Base-by-base conservation (phyloP, 768 basidiomycete species). In the Suillus luteus region DNA sequence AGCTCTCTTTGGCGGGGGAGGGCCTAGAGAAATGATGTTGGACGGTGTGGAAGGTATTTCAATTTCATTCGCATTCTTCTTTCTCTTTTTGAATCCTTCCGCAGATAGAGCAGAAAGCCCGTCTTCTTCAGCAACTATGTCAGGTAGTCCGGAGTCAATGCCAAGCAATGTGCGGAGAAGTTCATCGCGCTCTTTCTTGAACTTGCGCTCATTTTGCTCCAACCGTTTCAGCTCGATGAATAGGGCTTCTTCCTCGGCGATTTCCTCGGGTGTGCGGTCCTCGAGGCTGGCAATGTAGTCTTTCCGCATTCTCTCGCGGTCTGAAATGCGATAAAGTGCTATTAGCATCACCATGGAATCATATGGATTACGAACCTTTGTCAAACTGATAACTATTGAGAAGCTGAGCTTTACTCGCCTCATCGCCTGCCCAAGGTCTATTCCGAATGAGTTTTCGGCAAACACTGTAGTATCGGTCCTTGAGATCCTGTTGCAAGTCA, bases 221-320 rank as follows among this genome's bases (percentile, higher is more conserved):
- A 99, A 83, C n/a, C 93, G 87, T 72, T 96, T 95, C 58, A 96
- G 84, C 75, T 98, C 95, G 66, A 98, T 79, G 76, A 92, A 98
- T 3, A 99, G 81, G 9, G 93, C 91, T 70, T 98, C 96, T 80
- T 99, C 97, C 73, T 99, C 96, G 19, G 89, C 90, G 51, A 96
- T 89, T 77, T 98, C 93, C 57, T 91, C 87, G 5, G 88, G 83
- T 0, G 94, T 91, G n/a, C 96, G 88, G 62, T 84, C 86, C 77
- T 95, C 93, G n/a, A 99, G 85, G 65, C 88, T 91, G 10, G 83
- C 78, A 15, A 99, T 83, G 71, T 99, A 97, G 63, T 88, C 87
- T 76, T 95, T 97, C 63, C 97, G 89, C 66, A 87, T 89, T 24
- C 87, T 78, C 76, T 99, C 97, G 49, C 93, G 90, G 37, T 90